phyloP scores from a whole-genome alignment of 495 filamentous ascomycete genomes.

The Penicillium subrubescens region DNA sequence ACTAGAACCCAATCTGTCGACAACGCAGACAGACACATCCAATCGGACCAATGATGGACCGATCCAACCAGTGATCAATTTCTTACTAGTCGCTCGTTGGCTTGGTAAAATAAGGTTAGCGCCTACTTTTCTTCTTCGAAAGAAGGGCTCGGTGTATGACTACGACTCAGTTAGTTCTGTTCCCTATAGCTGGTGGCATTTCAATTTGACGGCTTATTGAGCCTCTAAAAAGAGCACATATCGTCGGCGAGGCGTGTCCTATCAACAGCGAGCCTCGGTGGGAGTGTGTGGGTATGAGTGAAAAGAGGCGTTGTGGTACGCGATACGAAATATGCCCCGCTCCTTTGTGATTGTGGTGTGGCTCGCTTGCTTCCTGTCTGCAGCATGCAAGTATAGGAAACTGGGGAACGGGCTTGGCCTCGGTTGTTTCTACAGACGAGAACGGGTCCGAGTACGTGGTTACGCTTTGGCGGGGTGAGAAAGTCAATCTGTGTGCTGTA shows the following conservation, averaged over 20 bases:
- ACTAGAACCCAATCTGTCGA: background rate
- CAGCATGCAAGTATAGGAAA: background rate
- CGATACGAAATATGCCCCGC: slow-evolving; percentile 18
- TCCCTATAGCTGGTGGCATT: background rate
- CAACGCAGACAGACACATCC: background rate
- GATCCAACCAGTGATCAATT: background rate
- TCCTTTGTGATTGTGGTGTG: slow-evolving; percentile 2
- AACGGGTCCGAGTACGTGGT: background rate
- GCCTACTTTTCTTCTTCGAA: background rate
- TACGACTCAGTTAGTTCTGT: background rate
- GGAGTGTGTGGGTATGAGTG: slow-evolving; percentile 1
- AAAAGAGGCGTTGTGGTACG: background rate
- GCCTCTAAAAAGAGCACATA: background rate
- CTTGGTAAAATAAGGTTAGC: background rate
- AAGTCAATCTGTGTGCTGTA: background rate
- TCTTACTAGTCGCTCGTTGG: background rate
- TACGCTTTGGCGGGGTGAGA: background rate
- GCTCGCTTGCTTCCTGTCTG: background rate
- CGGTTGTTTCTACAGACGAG: background rate
- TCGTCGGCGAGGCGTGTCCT: slow-evolving; percentile 1
- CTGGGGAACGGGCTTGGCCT: slow-evolving; percentile 5
- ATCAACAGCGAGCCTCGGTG: background rate
- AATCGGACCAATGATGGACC: background rate
- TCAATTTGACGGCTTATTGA: slow-evolving; percentile 19
- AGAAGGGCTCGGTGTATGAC: background rate